Evolutionary conservation across 441 rosid genomes (phyloP).

Genomic region (Brassica balearica): DNA sequence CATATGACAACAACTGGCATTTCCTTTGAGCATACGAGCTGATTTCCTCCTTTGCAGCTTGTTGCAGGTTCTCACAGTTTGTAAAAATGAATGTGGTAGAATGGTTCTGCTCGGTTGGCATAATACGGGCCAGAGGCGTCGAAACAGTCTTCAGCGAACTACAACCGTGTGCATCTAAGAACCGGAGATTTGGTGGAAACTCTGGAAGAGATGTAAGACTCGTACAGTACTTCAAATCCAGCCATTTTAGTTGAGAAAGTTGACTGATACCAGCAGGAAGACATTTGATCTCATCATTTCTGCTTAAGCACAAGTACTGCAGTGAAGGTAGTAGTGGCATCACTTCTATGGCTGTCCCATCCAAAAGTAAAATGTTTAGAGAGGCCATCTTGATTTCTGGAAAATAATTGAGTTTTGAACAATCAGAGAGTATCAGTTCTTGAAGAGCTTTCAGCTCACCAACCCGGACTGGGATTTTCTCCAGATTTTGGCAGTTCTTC

Average conservation of each 20-base stretch:
- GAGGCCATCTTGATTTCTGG: constrained; percentile 1
- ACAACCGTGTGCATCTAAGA: constrained; percentile 15
- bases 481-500: constrained; percentile 26
- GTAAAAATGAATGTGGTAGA: constrained; percentile 10
- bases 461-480: constrained; percentile 20
- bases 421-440: constrained; percentile 1
- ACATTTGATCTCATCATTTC: constrained; percentile 32
- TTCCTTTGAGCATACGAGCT: constrained; percentile 15
- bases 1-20: constrained; percentile 25
- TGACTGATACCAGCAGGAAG: background rate
- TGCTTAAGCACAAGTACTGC: constrained; percentile 15
- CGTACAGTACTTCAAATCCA: constrained; percentile 10
- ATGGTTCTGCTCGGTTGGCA: constrained; percentile 9
- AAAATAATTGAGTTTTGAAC: constrained; percentile 23
- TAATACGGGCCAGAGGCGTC: constrained; percentile 12
- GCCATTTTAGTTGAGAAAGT: background rate
- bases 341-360: constrained; percentile 31
- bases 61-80: background rate
- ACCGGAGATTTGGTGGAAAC: background rate
- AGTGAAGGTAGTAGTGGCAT: constrained; percentile 27
- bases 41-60: constrained; percentile 35
- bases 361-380: background rate
- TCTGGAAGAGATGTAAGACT: background rate
- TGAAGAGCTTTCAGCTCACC: constrained; percentile 16
- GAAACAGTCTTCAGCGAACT: constrained; percentile 8